A percentile compares a stretch with the other conserved stretches of the same genome.
Evolutionary conservation across 2,329 filamentous ascomycete genomes (phyloP).

Genomic region (Colletotrichum tofieldiae): DNA sequence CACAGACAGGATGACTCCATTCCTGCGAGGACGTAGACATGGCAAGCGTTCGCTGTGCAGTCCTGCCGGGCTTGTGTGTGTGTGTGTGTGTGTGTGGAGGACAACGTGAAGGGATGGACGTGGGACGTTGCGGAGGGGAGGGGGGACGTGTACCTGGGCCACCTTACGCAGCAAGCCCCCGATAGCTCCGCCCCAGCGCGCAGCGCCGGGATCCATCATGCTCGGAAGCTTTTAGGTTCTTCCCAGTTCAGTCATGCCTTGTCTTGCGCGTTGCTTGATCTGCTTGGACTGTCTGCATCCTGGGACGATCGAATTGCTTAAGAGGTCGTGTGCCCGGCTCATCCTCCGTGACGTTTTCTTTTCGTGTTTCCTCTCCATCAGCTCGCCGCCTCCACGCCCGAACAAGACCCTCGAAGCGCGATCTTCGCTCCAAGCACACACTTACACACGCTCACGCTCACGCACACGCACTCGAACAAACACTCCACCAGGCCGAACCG

Average conservation of each 20-base stretch:
- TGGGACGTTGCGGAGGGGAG: background rate
- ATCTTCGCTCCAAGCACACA: no score
- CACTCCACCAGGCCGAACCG: background rate
- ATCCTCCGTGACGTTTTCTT: fast-evolving
- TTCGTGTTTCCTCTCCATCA: background rate
- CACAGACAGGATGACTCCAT: background rate
- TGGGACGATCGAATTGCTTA: slow-evolving; percentile 24
- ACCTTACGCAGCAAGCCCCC: background rate
- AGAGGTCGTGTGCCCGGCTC: background rate
- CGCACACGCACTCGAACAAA: background rate
- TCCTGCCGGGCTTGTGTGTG: background rate
- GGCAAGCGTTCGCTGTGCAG: background rate
- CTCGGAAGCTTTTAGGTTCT: slow-evolving; percentile 19
- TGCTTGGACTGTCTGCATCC: slow-evolving; percentile 10
- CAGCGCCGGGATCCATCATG: slow-evolving; percentile 24
- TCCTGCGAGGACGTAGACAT: background rate
- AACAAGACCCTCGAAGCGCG: background rate
- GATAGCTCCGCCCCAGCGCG: slow-evolving; percentile 36
- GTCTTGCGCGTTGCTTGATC: slow-evolving; percentile 4
- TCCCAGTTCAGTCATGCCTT: slow-evolving; percentile 7
- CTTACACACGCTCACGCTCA: no score
- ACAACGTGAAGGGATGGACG: slow-evolving; percentile 3
- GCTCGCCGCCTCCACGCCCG: background rate
- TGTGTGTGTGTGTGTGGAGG: slow-evolving; percentile 6
- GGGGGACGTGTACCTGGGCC: background rate